phyloP scores from a whole-genome alignment of 2,329 filamentous ascomycete genomes.

The Fusarium sp. region DNA sequence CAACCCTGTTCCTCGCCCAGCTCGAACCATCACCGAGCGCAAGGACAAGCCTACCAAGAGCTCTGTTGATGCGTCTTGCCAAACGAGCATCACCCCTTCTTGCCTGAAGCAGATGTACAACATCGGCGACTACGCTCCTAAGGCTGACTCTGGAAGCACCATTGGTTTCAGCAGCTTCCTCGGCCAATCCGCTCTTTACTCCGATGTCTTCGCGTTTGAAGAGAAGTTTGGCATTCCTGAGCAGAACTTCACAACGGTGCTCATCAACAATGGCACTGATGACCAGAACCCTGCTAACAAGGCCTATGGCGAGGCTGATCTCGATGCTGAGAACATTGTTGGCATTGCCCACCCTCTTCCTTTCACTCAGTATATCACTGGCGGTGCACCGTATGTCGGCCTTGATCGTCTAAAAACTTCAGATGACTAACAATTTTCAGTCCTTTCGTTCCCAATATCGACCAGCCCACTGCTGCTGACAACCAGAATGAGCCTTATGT shows the following conservation, averaged over 20 bases:
- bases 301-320: constrained; percentile 9
- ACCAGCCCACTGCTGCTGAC: constrained; percentile 19
- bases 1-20: constrained; percentile 18
- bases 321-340: constrained; percentile 31
- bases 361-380: constrained; percentile 33
- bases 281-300: constrained; percentile 19
- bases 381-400: constrained; percentile 9
- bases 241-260: constrained; percentile 25
- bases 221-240: constrained; percentile 24
- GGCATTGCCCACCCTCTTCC: constrained; percentile 32
- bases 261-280: constrained; percentile 27
- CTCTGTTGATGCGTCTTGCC: constrained; percentile 26
- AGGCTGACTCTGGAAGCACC: constrained; percentile 22
- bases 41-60: constrained; percentile 15
- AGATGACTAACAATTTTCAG: not conserved
- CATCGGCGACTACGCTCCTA: constrained; percentile 20
- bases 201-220: constrained; percentile 22
- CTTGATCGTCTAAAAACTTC: accelerated
- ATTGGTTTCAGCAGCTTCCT: constrained; percentile 32
- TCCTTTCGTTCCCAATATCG: constrained; percentile 25
- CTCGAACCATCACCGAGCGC: constrained; percentile 1
- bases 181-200: constrained; percentile 24
- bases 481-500: constrained; percentile 29
- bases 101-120: constrained; percentile 36
- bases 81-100: constrained; percentile 29